Evolutionary conservation across 1,139 yeast species (phyloP), one percentile per base, ranked within the genome.

Genomic region (Hansenula lynferdii): DNA sequence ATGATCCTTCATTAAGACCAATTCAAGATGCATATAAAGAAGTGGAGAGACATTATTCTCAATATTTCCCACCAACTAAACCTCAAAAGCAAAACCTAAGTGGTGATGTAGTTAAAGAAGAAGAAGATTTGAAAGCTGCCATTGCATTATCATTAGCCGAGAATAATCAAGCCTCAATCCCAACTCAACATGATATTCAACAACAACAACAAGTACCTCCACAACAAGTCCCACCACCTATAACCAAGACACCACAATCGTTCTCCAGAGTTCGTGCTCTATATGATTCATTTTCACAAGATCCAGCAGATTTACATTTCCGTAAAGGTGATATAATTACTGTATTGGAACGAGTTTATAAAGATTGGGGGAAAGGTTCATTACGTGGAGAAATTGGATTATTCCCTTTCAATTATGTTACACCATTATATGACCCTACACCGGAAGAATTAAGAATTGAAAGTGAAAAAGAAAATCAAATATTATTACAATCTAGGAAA

Each of bases 341-440:
- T 1, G 96, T 92, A 1, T 72, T 90, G 35, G 97, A 89, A 53
- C 75, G 85, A 15, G 95, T 85, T 7, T 89, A 89, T 60, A 73
- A 87, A 45, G 97, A 92, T 58, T 92, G 98, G 98, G 86, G 97
- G 85, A 73, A 87, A 50, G 98, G 98, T 6, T 77, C 92, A 6
- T 64, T 90, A 37, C 72, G 76, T 41, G 97, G 97, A 0, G 72
- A 72, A 41, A 70, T 79, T 34, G 98, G 98, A 22, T 83, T 92
- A n/a, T 89, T 92, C 62, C 98, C 98, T 0, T 71, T 86, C 42
- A 92, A 92, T 60, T 92, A 92, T 56, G 97, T 92, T 2, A 77
- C 89, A 3, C 90, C 90, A 4, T 67, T 89, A 10, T 75, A 80
- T 1, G 84, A 79, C 37, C 82, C 84, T 31, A 70, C 85, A 0